phyloP scores from a whole-genome alignment of 2,329 filamentous ascomycete species.

The Hymenoscyphus fructigenus region DNA sequence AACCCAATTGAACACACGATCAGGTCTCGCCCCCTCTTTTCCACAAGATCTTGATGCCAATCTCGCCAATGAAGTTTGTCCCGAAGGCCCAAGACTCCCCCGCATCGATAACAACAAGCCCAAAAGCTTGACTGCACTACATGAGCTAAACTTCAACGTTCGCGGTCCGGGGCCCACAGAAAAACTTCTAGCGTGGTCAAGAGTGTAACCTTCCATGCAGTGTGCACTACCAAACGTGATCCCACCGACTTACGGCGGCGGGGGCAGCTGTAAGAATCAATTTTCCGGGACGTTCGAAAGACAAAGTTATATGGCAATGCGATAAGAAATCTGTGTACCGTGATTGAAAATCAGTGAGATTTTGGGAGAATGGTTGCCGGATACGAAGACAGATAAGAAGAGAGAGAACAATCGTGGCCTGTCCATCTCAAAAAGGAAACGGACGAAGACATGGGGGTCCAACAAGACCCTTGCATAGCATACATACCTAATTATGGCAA shows the following conservation, averaged over 20 bases:
- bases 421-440: background rate
- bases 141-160: background rate
- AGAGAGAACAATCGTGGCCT: background rate
- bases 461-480: no score
- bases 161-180: background rate
- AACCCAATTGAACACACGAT: background rate
- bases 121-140: conserved; percentile 2
- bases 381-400: background rate
- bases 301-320: background rate
- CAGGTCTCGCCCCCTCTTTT: no score
- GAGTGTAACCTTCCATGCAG: background rate
- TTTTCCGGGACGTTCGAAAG: background rate
- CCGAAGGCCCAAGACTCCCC: background rate
- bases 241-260: background rate
- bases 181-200: background rate
- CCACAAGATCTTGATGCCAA: background rate
- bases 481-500: no score
- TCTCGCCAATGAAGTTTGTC: background rate
- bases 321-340: background rate
- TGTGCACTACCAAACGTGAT: background rate
- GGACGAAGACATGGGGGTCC: background rate
- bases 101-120: background rate
- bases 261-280: background rate
- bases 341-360: background rate
- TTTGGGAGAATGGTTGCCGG: background rate